These are phyloP conservation scores for Pseudocercospora macadamiae DNA, from an alignment of 2,329 filamentous ascomycete genomes.

Conservation along the genomic window DNA sequence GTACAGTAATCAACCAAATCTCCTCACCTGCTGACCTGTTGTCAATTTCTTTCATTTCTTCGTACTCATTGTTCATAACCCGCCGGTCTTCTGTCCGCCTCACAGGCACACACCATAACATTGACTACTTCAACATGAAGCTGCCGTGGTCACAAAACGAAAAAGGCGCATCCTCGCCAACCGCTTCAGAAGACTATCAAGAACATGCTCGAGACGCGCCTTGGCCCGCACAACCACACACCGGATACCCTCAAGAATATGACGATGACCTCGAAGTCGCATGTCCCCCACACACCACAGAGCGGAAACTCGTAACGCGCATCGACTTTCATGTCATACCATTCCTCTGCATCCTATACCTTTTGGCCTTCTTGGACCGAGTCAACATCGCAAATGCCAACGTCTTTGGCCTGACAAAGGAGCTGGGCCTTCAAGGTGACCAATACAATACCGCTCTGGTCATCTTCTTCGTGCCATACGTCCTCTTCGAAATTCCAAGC, in stretches of 20 bases:
- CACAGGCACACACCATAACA: background rate
- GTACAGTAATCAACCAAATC: background rate
- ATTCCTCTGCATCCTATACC: constrained; percentile 54
- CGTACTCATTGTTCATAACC: background rate
- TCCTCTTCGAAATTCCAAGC: constrained; percentile 58
- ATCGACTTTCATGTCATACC: constrained; percentile 55
- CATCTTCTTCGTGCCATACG: constrained; percentile 57
- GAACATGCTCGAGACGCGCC: background rate
- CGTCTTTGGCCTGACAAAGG: constrained; percentile 52
- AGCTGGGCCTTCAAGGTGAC: constrained; percentile 49
- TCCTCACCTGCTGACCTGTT: background rate
- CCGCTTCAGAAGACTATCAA: constrained; percentile 13
- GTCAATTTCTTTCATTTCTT: background rate
- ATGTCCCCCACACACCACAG: constrained; percentile 55
- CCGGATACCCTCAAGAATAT: constrained; percentile 25
- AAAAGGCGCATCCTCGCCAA: constrained; percentile 8
- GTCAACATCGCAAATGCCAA: constrained; percentile 60
- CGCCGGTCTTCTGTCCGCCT: background rate
- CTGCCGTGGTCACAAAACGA: constrained; percentile 11
- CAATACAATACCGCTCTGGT: constrained; percentile 56
- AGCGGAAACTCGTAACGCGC: constrained; percentile 46
- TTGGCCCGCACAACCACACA: background rate
- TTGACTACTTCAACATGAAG: constrained; percentile 8
- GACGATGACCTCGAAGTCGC: constrained; percentile 37
- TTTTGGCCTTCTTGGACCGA: constrained; percentile 43